Evolutionary conservation across 208 protist genomes (phyloP).

Genomic region (Naegleria gruberi): DNA sequence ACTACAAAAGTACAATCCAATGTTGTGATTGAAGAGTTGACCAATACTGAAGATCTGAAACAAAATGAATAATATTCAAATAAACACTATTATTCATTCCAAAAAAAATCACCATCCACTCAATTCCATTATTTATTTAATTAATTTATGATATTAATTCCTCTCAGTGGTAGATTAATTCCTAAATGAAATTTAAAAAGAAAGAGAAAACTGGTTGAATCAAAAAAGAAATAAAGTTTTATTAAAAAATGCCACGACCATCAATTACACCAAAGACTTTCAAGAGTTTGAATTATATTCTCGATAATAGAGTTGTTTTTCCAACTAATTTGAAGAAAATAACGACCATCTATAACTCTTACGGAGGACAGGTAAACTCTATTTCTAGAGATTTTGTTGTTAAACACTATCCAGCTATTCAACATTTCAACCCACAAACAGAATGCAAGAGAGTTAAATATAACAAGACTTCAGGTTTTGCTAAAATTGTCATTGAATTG

Average conservation of each 20-base stretch:
- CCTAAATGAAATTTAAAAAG: too few relatives aligned
- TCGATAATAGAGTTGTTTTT: neutral
- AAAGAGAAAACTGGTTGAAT: too few relatives aligned
- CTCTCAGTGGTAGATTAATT: too few relatives aligned
- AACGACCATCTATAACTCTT: neutral
- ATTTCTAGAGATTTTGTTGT: neutral
- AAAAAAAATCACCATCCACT: too few relatives aligned
- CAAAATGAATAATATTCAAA: too few relatives aligned
- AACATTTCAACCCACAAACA: neutral
- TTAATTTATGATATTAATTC: too few relatives aligned
- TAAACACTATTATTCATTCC: too few relatives aligned
- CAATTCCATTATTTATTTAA: too few relatives aligned
- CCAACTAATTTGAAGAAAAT: neutral
- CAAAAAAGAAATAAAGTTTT: neutral
- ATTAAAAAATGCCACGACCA: neutral
- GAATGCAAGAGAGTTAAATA: neutral
- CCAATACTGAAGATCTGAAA: too few relatives aligned
- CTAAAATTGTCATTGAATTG: neutral
- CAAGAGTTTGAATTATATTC: neutral
- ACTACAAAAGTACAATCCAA: too few relatives aligned
- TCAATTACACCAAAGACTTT: neutral
- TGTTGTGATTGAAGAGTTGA: too few relatives aligned
- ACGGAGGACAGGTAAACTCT: neutral
- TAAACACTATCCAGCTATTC: neutral
- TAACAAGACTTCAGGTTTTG: neutral